Evolutionary conservation across 1,284 basidiomycete species (phyloP).

Genomic region (Filobasidium uniguttulatum): DNA sequence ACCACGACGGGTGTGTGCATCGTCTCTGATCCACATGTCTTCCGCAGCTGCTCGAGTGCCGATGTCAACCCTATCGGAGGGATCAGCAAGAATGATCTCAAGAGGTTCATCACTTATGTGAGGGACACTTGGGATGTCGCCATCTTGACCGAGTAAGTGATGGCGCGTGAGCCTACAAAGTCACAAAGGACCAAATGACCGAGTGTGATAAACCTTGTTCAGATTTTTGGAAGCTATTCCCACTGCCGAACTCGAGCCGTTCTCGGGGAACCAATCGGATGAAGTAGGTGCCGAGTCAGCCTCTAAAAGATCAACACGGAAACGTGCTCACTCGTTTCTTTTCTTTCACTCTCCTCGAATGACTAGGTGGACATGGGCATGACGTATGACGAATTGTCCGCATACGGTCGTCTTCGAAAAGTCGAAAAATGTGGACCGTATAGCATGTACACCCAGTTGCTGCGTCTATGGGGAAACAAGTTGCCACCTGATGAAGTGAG

Average conservation of each 20-base stretch:
- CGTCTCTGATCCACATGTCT: neutral
- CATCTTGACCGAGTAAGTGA: slow-evolving; percentile 54
- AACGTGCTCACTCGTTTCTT: neutral
- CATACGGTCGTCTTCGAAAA: slow-evolving; percentile 86
- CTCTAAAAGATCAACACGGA: neutral
- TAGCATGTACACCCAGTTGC: slow-evolving; percentile 86
- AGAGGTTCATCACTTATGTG: slow-evolving; percentile 85
- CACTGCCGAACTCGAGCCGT: slow-evolving; percentile 92
- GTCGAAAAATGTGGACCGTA: slow-evolving; percentile 95
- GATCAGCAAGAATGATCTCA: slow-evolving; percentile 94
- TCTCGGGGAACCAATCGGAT: slow-evolving; percentile 83
- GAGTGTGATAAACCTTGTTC: slow-evolving; percentile 1
- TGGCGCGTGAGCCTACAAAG: too few relatives aligned
- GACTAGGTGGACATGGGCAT: slow-evolving; percentile 88
- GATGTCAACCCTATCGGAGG: slow-evolving; percentile 98
- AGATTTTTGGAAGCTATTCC: slow-evolving; percentile 86
- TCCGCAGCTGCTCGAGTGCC: slow-evolving; percentile 48
- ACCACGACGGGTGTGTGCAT: neutral
- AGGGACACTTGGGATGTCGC: slow-evolving; percentile 66
- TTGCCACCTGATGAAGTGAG: slow-evolving; percentile 64
- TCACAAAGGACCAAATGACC: neutral
- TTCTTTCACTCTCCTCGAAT: neutral
- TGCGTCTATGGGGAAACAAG: slow-evolving; percentile 70
- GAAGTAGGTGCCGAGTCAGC: slow-evolving; percentile 54
- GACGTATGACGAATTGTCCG: slow-evolving; percentile 94